Evolutionary conservation across 495 filamentous ascomycete species (phyloP), one percentile per base, ranked within the genome.

Genomic region (Xylaria bambusicola): DNA sequence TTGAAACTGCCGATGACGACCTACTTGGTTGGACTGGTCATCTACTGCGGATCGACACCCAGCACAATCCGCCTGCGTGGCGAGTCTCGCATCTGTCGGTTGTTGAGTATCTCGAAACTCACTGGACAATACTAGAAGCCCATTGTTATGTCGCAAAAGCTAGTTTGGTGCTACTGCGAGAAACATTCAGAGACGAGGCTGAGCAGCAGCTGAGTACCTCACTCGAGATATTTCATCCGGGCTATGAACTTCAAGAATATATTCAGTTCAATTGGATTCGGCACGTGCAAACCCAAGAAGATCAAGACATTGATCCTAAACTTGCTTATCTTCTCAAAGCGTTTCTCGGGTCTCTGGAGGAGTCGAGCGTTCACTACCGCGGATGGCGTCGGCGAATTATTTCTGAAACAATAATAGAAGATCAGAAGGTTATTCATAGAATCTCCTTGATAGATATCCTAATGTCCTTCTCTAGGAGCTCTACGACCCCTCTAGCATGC

Each of bases 11-110:
- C 35, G 62, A 67, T n/a, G 27, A 18, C n/a, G 18, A 57, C 40
- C 3, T 58, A 17, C 57, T 67, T 7, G 44, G 61, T 26, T 56
- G 38, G 38, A 64, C 61, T 31, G 45, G 44, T 26, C 52, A 67
- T 29, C 46, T 67, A 13, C 33, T 67, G 27, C 45, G 56, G 6
- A 42, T 67, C 24, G 64, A 67, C 31, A 47, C 42, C 15, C 38
- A 45, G 54, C 29, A 23, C 15, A 2, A 36, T 8, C 56, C 45
- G 23, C 13, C 51, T 6, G 58, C 64, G n/a, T 67, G 64, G 64
- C 35, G 57, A 1, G 31, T 58, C 12, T 64, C 64, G 17, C 64
- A 67, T 33, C 20, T 53, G 29, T 53, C 51, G 0, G 51, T 53
- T 9, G 24, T 24, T 2, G 51, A 53, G 24, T 41, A 53, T 23